Evolutionary conservation across 129 eudicot species (phyloP).

Genomic region (Gnaphalium uliginosum): DNA sequence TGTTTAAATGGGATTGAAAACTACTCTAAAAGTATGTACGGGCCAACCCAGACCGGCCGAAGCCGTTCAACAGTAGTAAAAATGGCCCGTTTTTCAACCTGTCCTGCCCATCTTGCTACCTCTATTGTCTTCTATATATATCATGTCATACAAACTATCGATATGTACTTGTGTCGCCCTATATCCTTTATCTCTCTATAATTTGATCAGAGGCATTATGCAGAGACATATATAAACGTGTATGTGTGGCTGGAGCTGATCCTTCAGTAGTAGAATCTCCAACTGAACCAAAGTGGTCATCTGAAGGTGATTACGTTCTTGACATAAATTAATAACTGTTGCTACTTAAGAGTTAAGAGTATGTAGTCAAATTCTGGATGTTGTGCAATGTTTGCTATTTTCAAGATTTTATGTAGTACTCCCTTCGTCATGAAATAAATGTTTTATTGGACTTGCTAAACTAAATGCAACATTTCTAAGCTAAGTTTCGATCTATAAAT

Average conservation of each 20-base stretch:
- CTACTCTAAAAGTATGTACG: background rate
- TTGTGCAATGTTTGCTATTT: background rate
- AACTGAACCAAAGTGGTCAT: conserved; percentile 54
- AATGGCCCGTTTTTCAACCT: background rate
- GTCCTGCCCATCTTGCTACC: background rate
- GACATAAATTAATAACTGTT: background rate
- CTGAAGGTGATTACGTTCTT: conserved; percentile 28
- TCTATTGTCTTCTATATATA: background rate
- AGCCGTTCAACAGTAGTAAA: background rate
- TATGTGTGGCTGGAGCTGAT: conserved; percentile 48
- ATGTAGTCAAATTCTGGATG: background rate
- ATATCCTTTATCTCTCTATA: background rate
- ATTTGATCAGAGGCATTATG: conserved; percentile 12
- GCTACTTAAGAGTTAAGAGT: background rate
- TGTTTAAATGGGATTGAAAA: background rate
- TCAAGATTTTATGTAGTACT: background rate
- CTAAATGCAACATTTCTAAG: background rate
- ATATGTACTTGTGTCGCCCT: background rate
- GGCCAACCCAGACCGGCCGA: background rate
- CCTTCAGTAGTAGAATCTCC: conserved; percentile 43
- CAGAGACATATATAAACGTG: conserved; percentile 36
- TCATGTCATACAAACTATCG: background rate
- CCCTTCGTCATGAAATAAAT: background rate
- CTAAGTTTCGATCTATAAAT: background rate
- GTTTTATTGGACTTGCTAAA: background rate